Base-by-base conservation (phyloP, 1,139 yeast genomes). In the Nadsonia commutata region DNA sequence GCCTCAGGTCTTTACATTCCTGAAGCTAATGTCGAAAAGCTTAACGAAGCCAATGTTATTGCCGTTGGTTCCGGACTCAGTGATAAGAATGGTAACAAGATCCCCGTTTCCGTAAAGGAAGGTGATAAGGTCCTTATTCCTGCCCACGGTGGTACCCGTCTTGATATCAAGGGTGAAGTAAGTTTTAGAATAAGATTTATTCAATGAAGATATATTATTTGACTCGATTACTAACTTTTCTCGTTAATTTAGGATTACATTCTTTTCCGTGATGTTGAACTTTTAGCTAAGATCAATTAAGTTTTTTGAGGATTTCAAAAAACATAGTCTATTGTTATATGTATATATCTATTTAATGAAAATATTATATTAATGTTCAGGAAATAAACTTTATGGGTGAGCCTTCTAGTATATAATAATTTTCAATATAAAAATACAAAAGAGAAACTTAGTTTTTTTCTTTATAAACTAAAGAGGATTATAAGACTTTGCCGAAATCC, bases 101-200 rank as follows among this genome's bases (percentile, higher is more conserved):
- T 85, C 48, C 73, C 79, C 45, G 78, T 86, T 49, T 70, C 79
- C 51, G 94, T 90, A 47, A 68, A 75, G 58, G 77, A 83, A 40
- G 97, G 97, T 56, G 97, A 90, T 70, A 78, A 80, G 57, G 97
- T 90, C 40, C 71, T 90, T 68, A 83, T 90, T 60, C 97, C 97
- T 52, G 76, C 81, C 49, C 84, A 78, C 55, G 95, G 81, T 50
- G 98, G 98, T 46, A 78, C 86, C 53, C 70, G 86, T 52, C 74
- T 90, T 65, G 85, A 81, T 68, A 74, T 90, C 56, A 93, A 86
- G 52, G 95, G 85, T 47, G 77, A 71, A 41, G 56, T 52, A 42
- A 27, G 48, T 38, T 6, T n/a, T n/a, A n/a, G n/a, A n/a, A n/a
- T n/a, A n/a, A n/a, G n/a, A n/a, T n/a, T 22, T 11, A 11, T 11